Base-by-base conservation (phyloP, 2,329 filamentous ascomycete genomes). In the Neofusicoccum laricinum region DNA sequence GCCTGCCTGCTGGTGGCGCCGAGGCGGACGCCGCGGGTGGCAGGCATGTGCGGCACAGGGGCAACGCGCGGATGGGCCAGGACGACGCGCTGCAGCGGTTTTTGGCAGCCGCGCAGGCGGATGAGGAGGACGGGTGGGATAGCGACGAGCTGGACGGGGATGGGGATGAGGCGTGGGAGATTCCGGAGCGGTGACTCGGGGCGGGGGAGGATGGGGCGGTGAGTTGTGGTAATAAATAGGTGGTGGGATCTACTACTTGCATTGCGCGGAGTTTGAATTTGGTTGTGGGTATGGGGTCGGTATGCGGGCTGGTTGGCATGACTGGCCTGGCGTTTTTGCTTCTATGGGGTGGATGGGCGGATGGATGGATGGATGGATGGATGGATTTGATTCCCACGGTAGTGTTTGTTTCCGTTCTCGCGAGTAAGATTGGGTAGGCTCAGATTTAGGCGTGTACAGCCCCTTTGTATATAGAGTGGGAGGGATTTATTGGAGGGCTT, bases 61-160 rank as follows among this genome's bases (percentile, higher is more conserved):
- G 49, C 10, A 57, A 49, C 6, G 61, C 61, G 4, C 43, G 63
- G 0, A 12, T 48, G 5, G 32, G 32, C 14, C 40, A 57, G 32
- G 32, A 58, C 5, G 43, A 48, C n/a, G 75, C 81, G 8, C 71
- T 86, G 2, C 80, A 83, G 69, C 74, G 82, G 32, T 86, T 86
- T 67, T 68, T 86, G 40, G 77, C 81, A 46, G 72, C 86, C 64
- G 84, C 82, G 5, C 71, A 76, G 63, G 76, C 82, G 59, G 84
- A 86, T 66, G 78, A 81, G 46, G 84, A 86, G 71, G 84, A 86
- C 67, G 84, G 81, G 65, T 86, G 84, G 84, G 83, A 86, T 67
- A 85, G 83, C 66, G 84, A 86, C 70, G 84, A 86, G 69, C 67
- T 86, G 58, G 82, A 84, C 63, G 73, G 72, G 32, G 70, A 69